Evolutionary conservation across 768 basidiomycete genomes (phyloP), one percentile per base, ranked within the genome.

Genomic region (Hysterangium stoloniferum): DNA sequence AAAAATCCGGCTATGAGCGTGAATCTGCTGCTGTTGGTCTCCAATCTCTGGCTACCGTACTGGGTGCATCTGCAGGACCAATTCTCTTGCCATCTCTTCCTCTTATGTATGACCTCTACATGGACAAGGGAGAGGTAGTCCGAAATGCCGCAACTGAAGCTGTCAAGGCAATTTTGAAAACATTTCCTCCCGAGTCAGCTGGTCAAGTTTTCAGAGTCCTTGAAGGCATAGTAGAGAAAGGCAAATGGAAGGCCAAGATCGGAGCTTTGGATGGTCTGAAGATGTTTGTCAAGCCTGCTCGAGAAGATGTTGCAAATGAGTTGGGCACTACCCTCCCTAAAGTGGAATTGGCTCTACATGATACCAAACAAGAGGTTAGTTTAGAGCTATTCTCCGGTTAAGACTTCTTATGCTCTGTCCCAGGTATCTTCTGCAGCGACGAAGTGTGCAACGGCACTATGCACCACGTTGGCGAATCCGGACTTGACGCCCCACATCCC

Each of bases 181-280:
- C 85, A 38, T 79, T 82, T 52, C 90, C 93, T 32, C 82, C 91
- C 1, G 92, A 96, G 64, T 75, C 86, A 2, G 81, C 76, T n/a
- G 71, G 78, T 25, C 59, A 77, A 48, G 78, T 85, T 6, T 89
- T 87, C 57, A 72, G 79, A 35, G 67, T 72, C 22, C 73, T 97
- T 24, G 84, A 85, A 60, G 72, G 72, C 25, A 78, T 94, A 54
- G 64, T 97, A 20, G 85, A 90, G 49, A 76, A 75, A 43, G 90
- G 89, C 40, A 95, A 96, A 68, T 98, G 95, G 95, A 78, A 84
- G 56, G 80, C 85, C 52, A 97, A 97, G 72, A 84, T 96, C n/a
- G 92, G 87, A 13, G 89, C 83, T 6, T 70, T 98, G 28, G 92
- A 96, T 58, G 80, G 91, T 2, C 77, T 97, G 62, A 89, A 82